Evolutionary conservation across 78 protist species (phyloP).

Genomic region (Blattamonas nauphoetae): DNA sequence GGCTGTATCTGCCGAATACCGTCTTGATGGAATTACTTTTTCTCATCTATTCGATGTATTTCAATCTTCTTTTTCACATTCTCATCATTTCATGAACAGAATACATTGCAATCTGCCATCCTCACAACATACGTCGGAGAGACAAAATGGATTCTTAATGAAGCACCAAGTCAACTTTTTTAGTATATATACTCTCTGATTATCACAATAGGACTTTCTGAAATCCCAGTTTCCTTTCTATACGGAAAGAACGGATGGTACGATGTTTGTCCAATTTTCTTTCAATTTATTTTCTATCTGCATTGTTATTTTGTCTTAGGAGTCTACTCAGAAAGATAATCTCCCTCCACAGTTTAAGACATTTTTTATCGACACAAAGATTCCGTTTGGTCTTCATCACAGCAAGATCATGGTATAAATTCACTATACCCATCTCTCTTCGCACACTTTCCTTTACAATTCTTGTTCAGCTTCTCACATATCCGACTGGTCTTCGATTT

Average conservation of each 20-base stretch:
- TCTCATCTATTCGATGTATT: not conserved
- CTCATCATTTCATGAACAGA: not conserved
- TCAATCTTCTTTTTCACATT: not conserved
- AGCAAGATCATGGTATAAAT: not conserved
- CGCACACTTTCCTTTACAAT: not conserved
- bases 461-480: not conserved
- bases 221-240: not conserved
- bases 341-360: too few species aligned
- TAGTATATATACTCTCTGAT: too few species aligned
- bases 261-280: not conserved
- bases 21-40: not conserved
- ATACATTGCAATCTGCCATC: not conserved
- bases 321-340: too few species aligned
- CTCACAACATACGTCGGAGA: not conserved
- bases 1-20: not conserved
- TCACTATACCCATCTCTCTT: not conserved
- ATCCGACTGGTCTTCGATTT: not conserved
- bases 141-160: not conserved
- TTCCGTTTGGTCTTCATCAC: not conserved
- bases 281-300: too few species aligned
- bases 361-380: too few species aligned
- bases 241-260: not conserved
- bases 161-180: not conserved
- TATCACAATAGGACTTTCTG: too few species aligned
- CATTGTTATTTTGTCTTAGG: too few species aligned